These are phyloP conservation scores for Populus tremula DNA, from an alignment of 345 rosid genomes.

Conservation along the genomic window DNA sequence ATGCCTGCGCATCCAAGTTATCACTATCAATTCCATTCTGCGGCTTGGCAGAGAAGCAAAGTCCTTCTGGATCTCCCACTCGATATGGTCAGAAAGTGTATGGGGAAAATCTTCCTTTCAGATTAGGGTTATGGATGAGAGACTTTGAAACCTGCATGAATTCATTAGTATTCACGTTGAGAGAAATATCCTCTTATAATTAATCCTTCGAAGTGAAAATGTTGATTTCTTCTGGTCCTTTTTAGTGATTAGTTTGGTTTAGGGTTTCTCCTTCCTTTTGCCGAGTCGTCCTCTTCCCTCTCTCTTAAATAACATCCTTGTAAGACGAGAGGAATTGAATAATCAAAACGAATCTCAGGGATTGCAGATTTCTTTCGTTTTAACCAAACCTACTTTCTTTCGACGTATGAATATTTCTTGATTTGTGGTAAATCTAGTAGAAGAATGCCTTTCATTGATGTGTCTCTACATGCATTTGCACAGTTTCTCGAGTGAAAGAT, in stretches of 20 bases:
- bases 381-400: neutral
- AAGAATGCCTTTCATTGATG: neutral
- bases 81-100: neutral
- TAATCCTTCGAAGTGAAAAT: neutral
- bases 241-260: neutral
- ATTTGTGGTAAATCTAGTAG: neutral
- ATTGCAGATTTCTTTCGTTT: neutral
- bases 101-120: neutral
- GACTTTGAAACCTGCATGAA: neutral
- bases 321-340: neutral
- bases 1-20: neutral
- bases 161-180: neutral
- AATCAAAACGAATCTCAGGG: neutral
- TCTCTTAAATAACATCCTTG: neutral
- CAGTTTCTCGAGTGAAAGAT: neutral
- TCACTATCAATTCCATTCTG: neutral
- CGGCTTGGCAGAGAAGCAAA: constrained; percentile 7
- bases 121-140: constrained; percentile 7
- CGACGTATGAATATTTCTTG: neutral
- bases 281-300: neutral
- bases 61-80: constrained; percentile 5
- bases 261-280: constrained; percentile 1
- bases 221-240: neutral
- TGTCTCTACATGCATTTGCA: neutral
- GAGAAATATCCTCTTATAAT: neutral